Evolutionary conservation across 2,329 filamentous ascomycete genomes (phyloP), one percentile per base, ranked within the genome.

Genomic region (Aspergillus nomiae): DNA sequence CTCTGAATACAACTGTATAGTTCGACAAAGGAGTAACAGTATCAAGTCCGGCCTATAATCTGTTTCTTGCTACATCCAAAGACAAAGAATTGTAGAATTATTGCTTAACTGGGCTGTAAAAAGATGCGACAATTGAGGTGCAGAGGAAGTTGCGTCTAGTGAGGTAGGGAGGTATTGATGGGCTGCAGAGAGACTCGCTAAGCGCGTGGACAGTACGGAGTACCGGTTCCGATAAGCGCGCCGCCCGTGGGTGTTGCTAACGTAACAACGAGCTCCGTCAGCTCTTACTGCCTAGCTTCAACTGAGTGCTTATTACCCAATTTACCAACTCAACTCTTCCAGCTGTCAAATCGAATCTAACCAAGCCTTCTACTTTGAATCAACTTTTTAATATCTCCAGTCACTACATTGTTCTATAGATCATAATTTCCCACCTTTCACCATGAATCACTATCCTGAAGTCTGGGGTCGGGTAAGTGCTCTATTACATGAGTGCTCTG

Each of bases 391-490:
- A 57, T 30, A 65, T 57, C 32, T 53, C 65, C 64, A 63, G 61
- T 50, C 58, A 55, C 59, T 60, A 64, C 65, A 66, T 46, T 43
- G 55, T 32, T 36, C 28, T 56, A 26, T 46, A 36, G 21, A 24
- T 32, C 28, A 56, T 60, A 55, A 12, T 51, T 43, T 28, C 26
- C 24, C 41, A 10, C 30, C 28, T 54, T 66, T 59, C 76, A 81
- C 60, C 67, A 89, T 89, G 87, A 88, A 89, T 77, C 87, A 89
- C 76, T 83, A 86, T 71, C 87, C 87, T 63, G 84, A 88, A 81
- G 85, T 84, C 69, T 89, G 87, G 87, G 87, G 87, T 76, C 84
- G 87, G 78, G 87, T 89, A 68, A 70, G 69, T 67, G 67, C 65
- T 66, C 62, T 60, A 58, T 65, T 58, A 58, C 61, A 46, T n/a